Evolutionary conservation across 768 basidiomycete genomes (phyloP).

Genomic region (Agaricus blazei): DNA sequence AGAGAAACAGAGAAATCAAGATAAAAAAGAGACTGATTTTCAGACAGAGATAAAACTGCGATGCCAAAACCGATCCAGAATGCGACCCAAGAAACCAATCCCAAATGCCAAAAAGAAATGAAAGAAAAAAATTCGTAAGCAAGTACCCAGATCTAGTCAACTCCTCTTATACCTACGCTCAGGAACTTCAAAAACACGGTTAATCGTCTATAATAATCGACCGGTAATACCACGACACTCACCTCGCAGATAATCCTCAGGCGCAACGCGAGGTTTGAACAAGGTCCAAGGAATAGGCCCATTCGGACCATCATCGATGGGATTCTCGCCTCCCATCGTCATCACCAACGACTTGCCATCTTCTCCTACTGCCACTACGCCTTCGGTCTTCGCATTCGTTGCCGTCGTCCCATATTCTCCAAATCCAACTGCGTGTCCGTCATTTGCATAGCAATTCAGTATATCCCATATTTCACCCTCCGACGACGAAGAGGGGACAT

Average conservation of each 20-base stretch:
- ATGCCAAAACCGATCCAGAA: neutral
- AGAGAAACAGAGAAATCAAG: neutral
- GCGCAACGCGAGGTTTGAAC: neutral
- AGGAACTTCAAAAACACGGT: neutral
- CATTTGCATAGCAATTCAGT: too few species aligned
- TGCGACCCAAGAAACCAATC: neutral
- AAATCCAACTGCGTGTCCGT: too few species aligned
- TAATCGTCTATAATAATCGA: neutral
- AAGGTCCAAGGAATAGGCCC: neutral
- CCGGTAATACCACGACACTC: neutral
- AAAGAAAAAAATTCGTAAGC: neutral
- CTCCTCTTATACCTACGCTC: neutral
- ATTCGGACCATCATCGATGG: neutral
- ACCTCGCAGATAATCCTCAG: slow-evolving; percentile 1
- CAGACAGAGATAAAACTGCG: too few species aligned
- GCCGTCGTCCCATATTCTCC: too few species aligned
- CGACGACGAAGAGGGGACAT: neutral
- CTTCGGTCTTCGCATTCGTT: neutral
- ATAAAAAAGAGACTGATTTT: neutral
- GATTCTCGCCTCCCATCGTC: neutral
- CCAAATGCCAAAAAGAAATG: neutral
- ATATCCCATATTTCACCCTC: neutral
- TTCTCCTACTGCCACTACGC: neutral
- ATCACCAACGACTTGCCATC: neutral
- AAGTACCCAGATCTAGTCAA: neutral